A percentile compares a stretch with the other conserved stretches of the same genome.
phyloP scores from a whole-genome alignment of 1,284 basidiomycete genomes.

The Cryptococcus jaspeensis region DNA sequence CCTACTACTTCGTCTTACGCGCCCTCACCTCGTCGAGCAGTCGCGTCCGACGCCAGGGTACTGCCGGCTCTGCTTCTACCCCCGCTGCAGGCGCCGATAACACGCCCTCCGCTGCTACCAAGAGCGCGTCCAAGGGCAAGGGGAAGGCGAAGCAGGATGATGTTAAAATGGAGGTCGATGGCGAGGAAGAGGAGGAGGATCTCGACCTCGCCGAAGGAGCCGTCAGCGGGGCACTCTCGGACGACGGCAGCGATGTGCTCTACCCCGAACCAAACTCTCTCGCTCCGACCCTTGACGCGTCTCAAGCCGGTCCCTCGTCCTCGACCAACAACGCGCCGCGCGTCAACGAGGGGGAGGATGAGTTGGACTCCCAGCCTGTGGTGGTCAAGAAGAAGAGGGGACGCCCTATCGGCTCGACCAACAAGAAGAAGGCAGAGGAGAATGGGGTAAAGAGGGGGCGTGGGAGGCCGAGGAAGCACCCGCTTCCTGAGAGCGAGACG shows the following conservation, averaged over 20 bases:
- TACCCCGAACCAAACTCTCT: too few species aligned
- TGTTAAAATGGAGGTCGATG: background rate
- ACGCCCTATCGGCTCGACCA: background rate
- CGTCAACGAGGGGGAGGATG: background rate
- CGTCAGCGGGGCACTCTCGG: too few species aligned
- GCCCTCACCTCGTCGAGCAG: background rate
- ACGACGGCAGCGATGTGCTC: too few species aligned
- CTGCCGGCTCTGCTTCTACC: background rate
- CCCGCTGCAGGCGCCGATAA: background rate
- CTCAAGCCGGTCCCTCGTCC: too few species aligned
- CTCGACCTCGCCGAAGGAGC: too few species aligned
- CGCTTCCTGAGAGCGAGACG: too few species aligned
- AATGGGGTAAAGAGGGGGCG: too few species aligned
- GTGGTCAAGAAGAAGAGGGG: constrained; percentile 1
- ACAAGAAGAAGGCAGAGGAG: background rate
- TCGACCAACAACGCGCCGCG: too few species aligned
- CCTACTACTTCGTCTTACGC: constrained; percentile 7
- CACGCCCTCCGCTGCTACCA: background rate
- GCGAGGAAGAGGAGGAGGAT: background rate
- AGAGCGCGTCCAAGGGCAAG: background rate
- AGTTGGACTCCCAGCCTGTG: background rate
- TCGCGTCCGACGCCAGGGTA: background rate
- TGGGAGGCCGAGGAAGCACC: too few species aligned
- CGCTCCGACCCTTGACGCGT: too few species aligned
- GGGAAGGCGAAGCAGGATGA: too few species aligned